Conservation (phyloP, 805 yeast genomes). For the Kazachstania martiniae region DNA sequence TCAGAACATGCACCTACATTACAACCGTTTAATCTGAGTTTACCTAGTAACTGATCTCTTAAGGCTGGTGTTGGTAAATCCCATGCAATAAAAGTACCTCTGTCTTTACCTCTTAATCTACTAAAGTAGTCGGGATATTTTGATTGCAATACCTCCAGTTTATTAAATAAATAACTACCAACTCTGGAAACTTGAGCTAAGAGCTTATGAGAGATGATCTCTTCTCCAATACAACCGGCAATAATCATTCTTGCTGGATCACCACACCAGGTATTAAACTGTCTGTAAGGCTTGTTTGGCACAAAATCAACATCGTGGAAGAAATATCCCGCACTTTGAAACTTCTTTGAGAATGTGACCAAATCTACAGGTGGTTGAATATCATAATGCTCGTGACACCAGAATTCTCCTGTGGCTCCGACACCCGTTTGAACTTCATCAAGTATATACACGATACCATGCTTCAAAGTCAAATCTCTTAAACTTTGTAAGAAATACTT, state of each 20-base stretch:
- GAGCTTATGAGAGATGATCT: conserved; percentile 39
- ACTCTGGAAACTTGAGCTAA: conserved; percentile 38
- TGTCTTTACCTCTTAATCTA: conserved; percentile 51
- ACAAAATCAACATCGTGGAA: conserved; percentile 48
- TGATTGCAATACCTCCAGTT: conserved; percentile 29
- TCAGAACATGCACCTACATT: conserved; percentile 65
- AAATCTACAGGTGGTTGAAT: conserved; percentile 54
- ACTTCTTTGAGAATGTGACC: conserved; percentile 62
- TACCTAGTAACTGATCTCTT: conserved; percentile 38
- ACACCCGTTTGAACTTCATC: conserved; percentile 73
- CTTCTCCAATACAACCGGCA: conserved; percentile 50
- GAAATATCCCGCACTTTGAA: conserved; percentile 65
- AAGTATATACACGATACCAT: conserved; percentile 49
- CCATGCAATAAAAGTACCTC: conserved; percentile 61
- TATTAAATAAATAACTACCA: conserved; percentile 42
- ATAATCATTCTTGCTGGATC: conserved; percentile 60
- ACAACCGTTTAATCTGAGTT: conserved; percentile 42
- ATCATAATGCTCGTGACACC: conserved; percentile 66
- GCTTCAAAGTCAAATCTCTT: conserved; percentile 47
- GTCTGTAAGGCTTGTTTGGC: conserved; percentile 54
- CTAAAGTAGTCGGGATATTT: conserved; percentile 33
- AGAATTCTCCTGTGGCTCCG: conserved; percentile 60
- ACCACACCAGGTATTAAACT: conserved; percentile 73
- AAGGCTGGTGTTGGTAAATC: conserved; percentile 34
- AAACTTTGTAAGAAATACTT: conserved; percentile 50